Evolutionary conservation across 1,284 basidiomycete species (phyloP), one percentile per base, ranked within the genome.

Genomic region (Hypsizygus ulmarius): DNA sequence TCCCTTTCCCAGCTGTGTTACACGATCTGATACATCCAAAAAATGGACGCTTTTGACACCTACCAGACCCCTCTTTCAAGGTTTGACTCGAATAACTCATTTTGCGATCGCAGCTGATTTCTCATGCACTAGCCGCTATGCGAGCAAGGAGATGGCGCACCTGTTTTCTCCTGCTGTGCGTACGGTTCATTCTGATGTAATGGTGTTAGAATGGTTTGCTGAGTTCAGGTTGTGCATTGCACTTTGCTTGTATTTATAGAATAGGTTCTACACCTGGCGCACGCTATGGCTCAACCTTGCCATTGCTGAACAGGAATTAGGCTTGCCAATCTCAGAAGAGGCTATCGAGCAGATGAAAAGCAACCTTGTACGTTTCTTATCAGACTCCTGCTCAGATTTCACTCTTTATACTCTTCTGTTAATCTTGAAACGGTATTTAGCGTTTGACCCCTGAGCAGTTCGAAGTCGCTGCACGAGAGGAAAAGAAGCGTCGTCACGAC

Each of bases 401-500:
- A 14, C 16, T 27, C 14, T 19, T 37, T n/a, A 30, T 10, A 35
- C 5, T 15, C 12, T 50, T 39, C 43, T 8, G 29, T 44, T 18
- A n/a, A n/a, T 32, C 21, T n/a, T 35, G 10, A 15, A 35, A 11
- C 9, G 30, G 14, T 27, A 19, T 37, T n/a, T 44, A 93, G 90
- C 67, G 84, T 45, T 74, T 99, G 32, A 92, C 94, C 54, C 88
- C 85, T 36, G 82, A 86, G 37, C 97, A 99, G 71, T 97, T 98
- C 67, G 87, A 87, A 57, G 78, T 92, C 45, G 96, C 96, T 2
- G 94, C 93, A 0, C 76, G 82, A 54, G 97, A 99, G 68, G 96
- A 99, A 73, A 98, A 97, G 77, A 95, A 93, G 69, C 75, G 97
- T 21, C 79, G 96, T n/a, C 96, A 99, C 71, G 96, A 98, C 70